Conservation (phyloP, 1,284 basidiomycete genomes). For the Tilletia indica region DNA sequence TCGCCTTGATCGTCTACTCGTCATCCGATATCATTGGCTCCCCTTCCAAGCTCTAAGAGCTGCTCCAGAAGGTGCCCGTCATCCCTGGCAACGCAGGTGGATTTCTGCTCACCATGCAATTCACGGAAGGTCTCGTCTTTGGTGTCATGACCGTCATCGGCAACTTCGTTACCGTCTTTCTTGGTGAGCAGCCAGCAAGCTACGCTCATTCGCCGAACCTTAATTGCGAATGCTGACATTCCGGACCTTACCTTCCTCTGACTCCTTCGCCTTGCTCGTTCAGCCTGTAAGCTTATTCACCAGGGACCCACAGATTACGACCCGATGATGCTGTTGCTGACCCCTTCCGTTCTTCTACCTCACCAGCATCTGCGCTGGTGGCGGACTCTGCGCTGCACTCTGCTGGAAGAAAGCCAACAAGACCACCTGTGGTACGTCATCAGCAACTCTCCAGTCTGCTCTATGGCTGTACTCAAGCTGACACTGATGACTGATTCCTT, state of each 20-base stretch:
- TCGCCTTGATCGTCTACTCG: conserved; percentile 71
- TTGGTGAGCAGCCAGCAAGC: conserved; percentile 15
- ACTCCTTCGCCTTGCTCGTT: neutral
- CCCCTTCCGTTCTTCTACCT: neutral
- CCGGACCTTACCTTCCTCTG: neutral
- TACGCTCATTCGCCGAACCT: no score
- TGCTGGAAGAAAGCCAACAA: conserved; percentile 46
- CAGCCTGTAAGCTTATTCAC: neutral
- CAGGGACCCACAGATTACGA: no score
- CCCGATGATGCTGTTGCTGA: neutral
- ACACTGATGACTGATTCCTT: conserved; percentile 18
- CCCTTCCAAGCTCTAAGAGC: conserved; percentile 49
- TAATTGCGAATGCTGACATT: no score
- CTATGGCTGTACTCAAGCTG: no score
- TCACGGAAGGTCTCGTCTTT: conserved; percentile 77
- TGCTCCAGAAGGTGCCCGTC: conserved; percentile 61
- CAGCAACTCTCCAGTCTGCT: no score
- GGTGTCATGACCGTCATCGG: conserved; percentile 74
- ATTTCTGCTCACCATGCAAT: conserved; percentile 74
- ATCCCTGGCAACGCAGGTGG: conserved; percentile 66
- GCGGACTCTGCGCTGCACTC: conserved; percentile 75
- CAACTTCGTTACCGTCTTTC: conserved; percentile 34
- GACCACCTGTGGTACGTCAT: conserved; percentile 16
- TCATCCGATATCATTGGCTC: conserved; percentile 57
- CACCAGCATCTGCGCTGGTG: conserved; percentile 74